Evolutionary conservation across 768 basidiomycete species (phyloP).

Genomic region (Galerina marginata): DNA sequence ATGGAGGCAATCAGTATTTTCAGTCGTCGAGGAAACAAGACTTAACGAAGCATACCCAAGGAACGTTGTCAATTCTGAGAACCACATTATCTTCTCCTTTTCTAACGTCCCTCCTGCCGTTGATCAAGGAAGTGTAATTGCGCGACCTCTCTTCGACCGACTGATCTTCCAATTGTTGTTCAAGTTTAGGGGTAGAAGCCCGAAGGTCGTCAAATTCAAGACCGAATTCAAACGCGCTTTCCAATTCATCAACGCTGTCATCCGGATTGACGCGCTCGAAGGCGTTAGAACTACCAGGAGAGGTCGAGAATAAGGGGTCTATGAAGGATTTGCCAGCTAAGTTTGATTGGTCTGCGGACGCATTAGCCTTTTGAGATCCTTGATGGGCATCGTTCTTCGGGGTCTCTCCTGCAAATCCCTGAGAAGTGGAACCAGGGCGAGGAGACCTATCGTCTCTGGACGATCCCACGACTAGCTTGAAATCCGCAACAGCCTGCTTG

Average conservation of each 20-base stretch:
- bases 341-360: neutral
- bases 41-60: conserved; percentile 63
- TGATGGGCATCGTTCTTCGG: neutral
- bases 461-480: conserved; percentile 53
- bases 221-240: conserved; percentile 49
- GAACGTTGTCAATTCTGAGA: conserved; percentile 86
- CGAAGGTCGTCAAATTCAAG: conserved; percentile 41
- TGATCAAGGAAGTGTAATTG: conserved; percentile 11
- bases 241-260: conserved; percentile 31
- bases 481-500: conserved; percentile 70
- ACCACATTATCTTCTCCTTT: conserved; percentile 56
- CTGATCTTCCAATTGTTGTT: conserved; percentile 28
- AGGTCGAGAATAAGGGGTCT: conserved; percentile 39
- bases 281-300: conserved; percentile 27
- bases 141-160: conserved; percentile 16
- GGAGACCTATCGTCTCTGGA: conserved; percentile 10
- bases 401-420: neutral
- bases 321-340: conserved; percentile 33
- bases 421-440: too few relatives aligned
- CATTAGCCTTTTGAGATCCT: neutral
- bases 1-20: too few relatives aligned
- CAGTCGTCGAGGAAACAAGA: neutral
- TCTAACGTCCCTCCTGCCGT: conserved; percentile 15
- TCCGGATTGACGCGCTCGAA: conserved; percentile 11
- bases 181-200: conserved; percentile 50